A percentile compares a stretch with the other conserved stretches of the same genome.
phyloP scores from a whole-genome alignment of 306 rosid species.

The Carpinus fangiana region DNA sequence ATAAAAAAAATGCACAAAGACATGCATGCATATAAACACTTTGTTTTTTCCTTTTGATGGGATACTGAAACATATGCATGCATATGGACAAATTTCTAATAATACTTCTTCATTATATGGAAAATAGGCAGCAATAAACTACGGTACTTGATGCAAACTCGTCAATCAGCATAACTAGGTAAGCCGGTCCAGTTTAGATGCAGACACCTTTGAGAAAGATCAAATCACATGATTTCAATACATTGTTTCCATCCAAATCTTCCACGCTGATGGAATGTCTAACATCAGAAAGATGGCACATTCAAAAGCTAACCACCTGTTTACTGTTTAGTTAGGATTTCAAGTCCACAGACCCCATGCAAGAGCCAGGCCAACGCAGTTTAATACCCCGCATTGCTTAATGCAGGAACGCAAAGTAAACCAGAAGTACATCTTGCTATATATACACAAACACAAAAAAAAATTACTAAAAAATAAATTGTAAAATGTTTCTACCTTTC shows the following conservation, averaged over 20 bases:
- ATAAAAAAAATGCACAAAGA: not conserved
- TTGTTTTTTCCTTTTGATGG: not conserved
- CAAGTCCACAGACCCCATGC: not conserved
- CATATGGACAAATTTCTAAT: not conserved
- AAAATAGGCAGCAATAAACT: not conserved
- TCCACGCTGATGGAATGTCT: not conserved
- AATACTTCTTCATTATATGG: not conserved
- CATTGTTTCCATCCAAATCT: not conserved
- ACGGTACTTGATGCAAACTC: not conserved
- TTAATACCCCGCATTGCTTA: not conserved
- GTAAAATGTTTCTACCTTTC: slow-evolving; percentile 62
- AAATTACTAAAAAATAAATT: not conserved
- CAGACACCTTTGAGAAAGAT: not conserved
- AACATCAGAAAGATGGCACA: not conserved
- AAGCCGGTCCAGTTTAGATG: not conserved
- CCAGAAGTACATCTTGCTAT: not conserved
- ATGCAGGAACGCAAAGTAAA: not conserved
- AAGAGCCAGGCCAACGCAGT: not conserved
- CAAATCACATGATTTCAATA: not conserved
- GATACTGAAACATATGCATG: not conserved
- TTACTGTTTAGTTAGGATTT: not conserved
- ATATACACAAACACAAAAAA: not conserved
- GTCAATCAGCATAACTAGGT: not conserved
- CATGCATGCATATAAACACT: not conserved
- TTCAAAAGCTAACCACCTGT: not conserved